Base-by-base conservation (phyloP, 2,329 filamentous ascomycete genomes). In the Xylaria sp. region DNA sequence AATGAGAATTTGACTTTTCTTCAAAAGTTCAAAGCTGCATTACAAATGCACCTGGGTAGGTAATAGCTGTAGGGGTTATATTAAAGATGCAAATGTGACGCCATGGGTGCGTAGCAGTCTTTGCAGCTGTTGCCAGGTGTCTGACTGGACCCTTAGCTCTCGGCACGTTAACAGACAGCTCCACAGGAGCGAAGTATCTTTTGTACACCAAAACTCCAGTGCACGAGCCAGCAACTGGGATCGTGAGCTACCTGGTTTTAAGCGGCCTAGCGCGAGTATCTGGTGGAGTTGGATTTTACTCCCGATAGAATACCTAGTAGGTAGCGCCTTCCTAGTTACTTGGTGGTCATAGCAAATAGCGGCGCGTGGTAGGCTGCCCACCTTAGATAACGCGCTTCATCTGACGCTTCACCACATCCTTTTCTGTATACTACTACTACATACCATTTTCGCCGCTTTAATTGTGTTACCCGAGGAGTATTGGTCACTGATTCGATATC, bases 381-480 rank as follows among this genome's bases (percentile, higher is more conserved):
- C 42, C 40, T n/a, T 17, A 44, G 15, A 15, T 48, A 67, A 67
- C 15, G 20, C 51, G 59, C 51, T 40, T 33, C 33, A 33, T 7
- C 33, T 33, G 67, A 68, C 65, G 63, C 46, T 68, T 63, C 36
- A 23, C 48, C 64, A 48, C 15, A n/a, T 51, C 40, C 56, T 63
- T 62, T 63, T 63, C 65, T 54, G 56, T 65, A 57, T 36, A 26
- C 57, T 73, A 74, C 73, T 71, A 49, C 66, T 71, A 72, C 66
- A 65, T 42, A 26, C 49, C 63, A 64, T 64, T 56, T 68, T 58
- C 9, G 57, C 71, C 69, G 70, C 72, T 70, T 71, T 68, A 62
- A 48, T 69, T 74, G 67, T 63, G 66, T 68, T 70, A 74, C 75
- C 66, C 36, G 78, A 81, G 78, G 78, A 73, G 63, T 70, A 44